phyloP scores from a whole-genome alignment of 2,329 filamentous ascomycete genomes.

The Mollisiaceae sp. region DNA sequence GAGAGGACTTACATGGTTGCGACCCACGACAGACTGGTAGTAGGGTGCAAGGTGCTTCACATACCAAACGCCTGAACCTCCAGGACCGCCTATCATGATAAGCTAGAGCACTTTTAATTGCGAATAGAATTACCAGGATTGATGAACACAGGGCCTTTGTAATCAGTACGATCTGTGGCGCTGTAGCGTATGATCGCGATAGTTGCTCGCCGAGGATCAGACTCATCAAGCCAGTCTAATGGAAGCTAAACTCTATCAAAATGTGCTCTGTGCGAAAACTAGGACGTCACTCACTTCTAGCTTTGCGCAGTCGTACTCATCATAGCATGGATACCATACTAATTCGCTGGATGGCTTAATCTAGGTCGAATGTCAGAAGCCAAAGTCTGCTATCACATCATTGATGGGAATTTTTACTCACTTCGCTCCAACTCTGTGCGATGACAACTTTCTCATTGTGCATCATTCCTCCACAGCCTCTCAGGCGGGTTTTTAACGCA shows the following conservation, averaged over 20 bases:
- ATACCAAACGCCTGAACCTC: constrained; percentile 49
- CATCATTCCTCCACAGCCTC: background rate
- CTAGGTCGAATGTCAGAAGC: constrained; percentile 3
- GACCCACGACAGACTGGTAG: constrained; percentile 52
- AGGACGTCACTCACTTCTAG: constrained; percentile 26
- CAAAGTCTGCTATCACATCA: background rate
- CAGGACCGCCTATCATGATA: constrained; percentile 47
- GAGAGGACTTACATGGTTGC: constrained; percentile 48
- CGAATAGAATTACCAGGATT: constrained; percentile 26
- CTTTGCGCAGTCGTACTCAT: constrained; percentile 35
- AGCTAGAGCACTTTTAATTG: background rate
- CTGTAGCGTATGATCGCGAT: constrained; percentile 33
- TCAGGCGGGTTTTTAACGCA: background rate
- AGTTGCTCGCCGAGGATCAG: constrained; percentile 22
- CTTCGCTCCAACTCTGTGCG: constrained; percentile 20
- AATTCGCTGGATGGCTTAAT: constrained; percentile 25
- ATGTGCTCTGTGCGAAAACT: background rate
- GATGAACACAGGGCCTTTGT: constrained; percentile 33
- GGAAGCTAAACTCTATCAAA: constrained; percentile 20
- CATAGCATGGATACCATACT: constrained; percentile 36
- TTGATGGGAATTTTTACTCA: background rate
- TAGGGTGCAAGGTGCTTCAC: constrained; percentile 33
- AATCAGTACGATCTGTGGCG: constrained; percentile 31
- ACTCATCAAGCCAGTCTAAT: constrained; percentile 35
- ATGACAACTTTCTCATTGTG: background rate